Evolutionary conservation across 441 rosid genomes (phyloP).

Genomic region (Adansonia grandidieri): DNA sequence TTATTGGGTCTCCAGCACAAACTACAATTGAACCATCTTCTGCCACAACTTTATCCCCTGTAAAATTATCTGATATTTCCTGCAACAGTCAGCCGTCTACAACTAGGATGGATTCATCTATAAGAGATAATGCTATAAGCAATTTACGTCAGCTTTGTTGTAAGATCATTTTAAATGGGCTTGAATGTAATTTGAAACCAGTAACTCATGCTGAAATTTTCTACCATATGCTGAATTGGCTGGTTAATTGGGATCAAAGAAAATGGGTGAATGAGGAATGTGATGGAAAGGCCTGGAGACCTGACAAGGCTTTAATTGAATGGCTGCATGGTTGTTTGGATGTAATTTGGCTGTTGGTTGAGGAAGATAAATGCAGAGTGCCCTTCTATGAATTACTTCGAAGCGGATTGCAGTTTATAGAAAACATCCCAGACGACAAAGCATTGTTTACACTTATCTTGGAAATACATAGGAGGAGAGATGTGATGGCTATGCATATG

Average conservation of each 20-base stretch:
- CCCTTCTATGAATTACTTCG: slow-evolving; percentile 94
- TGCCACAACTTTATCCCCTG: slow-evolving; percentile 57
- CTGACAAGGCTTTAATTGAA: slow-evolving; percentile 70
- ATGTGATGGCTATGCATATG: slow-evolving; percentile 98
- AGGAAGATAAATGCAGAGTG: slow-evolving; percentile 80
- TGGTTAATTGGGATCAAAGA: slow-evolving; percentile 91
- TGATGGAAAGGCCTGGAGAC: slow-evolving; percentile 67
- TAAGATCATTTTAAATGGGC: slow-evolving; percentile 80
- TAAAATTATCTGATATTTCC: slow-evolving; percentile 57
- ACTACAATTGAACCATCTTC: slow-evolving; percentile 66
- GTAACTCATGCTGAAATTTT: slow-evolving; percentile 82
- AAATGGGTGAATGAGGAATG: slow-evolving; percentile 67
- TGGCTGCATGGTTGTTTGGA: slow-evolving; percentile 93
- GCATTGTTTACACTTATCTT: slow-evolving; percentile 85
- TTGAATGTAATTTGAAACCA: slow-evolving; percentile 76
- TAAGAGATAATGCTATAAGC: slow-evolving; percentile 66
- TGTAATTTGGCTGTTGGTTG: slow-evolving; percentile 91
- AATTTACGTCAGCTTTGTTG: slow-evolving; percentile 85
- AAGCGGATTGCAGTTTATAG: slow-evolving; percentile 92
- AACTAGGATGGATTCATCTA: slow-evolving; percentile 49
- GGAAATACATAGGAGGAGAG: slow-evolving; percentile 96
- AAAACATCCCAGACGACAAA: slow-evolving; percentile 91
- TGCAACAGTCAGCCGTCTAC: slow-evolving; percentile 53
- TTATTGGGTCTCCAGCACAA: slow-evolving; percentile 80
- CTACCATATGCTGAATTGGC: slow-evolving; percentile 85